Base-by-base conservation (phyloP, 2,329 filamentous ascomycete genomes). In the Macrophomina tecta region DNA sequence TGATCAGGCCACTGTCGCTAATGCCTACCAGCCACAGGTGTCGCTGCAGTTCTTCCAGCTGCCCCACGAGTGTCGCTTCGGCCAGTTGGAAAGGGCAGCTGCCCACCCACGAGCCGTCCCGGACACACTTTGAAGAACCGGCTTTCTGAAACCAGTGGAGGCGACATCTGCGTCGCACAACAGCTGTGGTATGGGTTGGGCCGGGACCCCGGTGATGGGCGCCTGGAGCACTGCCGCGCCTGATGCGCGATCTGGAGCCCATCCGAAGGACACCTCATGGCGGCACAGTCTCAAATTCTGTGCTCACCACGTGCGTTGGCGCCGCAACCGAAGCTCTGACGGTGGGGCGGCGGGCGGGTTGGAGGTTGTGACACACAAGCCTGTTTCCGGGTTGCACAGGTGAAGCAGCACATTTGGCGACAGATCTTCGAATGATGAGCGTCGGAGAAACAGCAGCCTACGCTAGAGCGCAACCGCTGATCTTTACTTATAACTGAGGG, bases 281-380 rank as follows among this genome's bases (percentile, higher is more conserved):
- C 40, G 55, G 38, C 0, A 14, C 40, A 9, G 58, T 62, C 45
- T 62, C 16, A 23, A 16, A 49, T 9, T 49, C 32, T 30, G 58
- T 62, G 58, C 32, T 18, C 45, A 49, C 58, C 58, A 62, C 58
- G 58, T 62, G 58, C 42, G 58, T 30, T 49, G 42, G 58, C 58
- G 58, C 58, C 58, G 58, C 58, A 49, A 32, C 58, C 58, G 58
- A 18, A 23, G 40, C 30, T 34, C 56, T 48, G 56, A 61, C 56
- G 56, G 58, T 30, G 45, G 56, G 32, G 58, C 40, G 45, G 58
- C 58, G 58, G 23, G 58, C 30, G 46, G 32, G 36, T 34, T 38
- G 58, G 58, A 62, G 58, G 58, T 32, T 49, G 58, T 62, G 58
- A 8, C n/a, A 62, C 58, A 49, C 23, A 18, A 49, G 30, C 46